Evolutionary conservation across 2,329 filamentous ascomycete species (phyloP), one percentile per base, ranked within the genome.

Genomic region (Epichloe bromicola): DNA sequence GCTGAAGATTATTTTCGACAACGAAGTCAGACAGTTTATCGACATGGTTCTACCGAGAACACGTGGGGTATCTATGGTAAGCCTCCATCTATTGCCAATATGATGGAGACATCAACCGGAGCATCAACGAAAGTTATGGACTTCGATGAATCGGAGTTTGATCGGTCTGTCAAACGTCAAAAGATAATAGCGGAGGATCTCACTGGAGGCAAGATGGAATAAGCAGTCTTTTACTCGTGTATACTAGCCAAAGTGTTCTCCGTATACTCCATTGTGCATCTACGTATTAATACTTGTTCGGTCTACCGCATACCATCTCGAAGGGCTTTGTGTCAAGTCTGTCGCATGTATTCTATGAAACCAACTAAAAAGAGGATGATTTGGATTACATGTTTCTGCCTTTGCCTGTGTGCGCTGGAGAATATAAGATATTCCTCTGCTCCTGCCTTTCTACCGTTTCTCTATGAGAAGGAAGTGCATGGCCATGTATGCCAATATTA

Each of bases 401-500:
- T 34, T 3, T 15, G 11, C 38, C 2, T 41, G 2, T 19, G 11
- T 20, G 4, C n/a, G 15, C 5, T 2, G 37, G 20, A 41, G 19
- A 19, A 19, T 44, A 6, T 15, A 43, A 43, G 4, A 26, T 3
- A 26, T 26, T 7, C 19, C 20, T 39, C 20, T 17, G 12, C 15
- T 7, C 11, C 46, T 41, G 15, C 5, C 36, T 10, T n/a, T 77
- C 58, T 67, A 71, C 57, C 69, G 62, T 75, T 82, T 91, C 76
- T 98, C 93, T 20, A 98, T 81, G 46, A 98, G 79, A 61, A 98
- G 69, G 54, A 97, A 70, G 71, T 98, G 93, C 88, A 98, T 95
- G 15, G 91, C 90, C 33, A 71, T 73, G 65, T 97, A 98, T 6
- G 93, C 91, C 57, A 97, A 73, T 43, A 96, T 70, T 46, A 97